These are phyloP conservation scores for Amanita exitialis DNA, from an alignment of 768 basidiomycete species.

Conservation along the genomic window DNA sequence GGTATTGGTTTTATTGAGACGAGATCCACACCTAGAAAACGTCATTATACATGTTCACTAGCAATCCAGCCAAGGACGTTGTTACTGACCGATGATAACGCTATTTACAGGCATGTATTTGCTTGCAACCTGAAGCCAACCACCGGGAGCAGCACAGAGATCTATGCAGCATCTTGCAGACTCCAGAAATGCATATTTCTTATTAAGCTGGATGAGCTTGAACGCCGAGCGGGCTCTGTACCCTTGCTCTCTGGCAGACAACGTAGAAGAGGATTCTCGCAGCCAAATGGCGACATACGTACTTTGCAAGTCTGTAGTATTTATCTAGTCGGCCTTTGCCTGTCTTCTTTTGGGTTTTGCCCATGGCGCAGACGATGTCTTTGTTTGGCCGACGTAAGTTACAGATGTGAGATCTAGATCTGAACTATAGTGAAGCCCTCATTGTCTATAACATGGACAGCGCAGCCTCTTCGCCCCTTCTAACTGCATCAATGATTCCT, in stretches of 20 bases:
- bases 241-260: conserved; percentile 78
- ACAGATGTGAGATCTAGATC: too few relatives aligned
- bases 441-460: neutral
- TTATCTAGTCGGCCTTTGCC: conserved; percentile 95
- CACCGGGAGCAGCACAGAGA: conserved; percentile 96
- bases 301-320: conserved; percentile 96
- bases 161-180: conserved; percentile 90
- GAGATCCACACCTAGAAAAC: conserved; percentile 74
- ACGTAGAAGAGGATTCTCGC: conserved; percentile 6
- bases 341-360: conserved; percentile 86
- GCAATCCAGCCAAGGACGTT: neutral
- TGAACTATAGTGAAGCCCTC: too few relatives aligned
- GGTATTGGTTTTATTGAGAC: conserved; percentile 96
- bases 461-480: neutral
- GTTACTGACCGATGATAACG: conserved; percentile 71
- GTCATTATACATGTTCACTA: neutral
- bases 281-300: conserved; percentile 9
- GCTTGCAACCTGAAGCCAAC: conserved; percentile 97
- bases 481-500: neutral
- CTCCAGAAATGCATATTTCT: conserved; percentile 91
- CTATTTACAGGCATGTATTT: conserved; percentile 95
- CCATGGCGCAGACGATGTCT: conserved; percentile 30
- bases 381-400: conserved; percentile 1
- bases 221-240: conserved; percentile 99
- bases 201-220: conserved; percentile 98